Evolutionary conservation across 2,329 filamentous ascomycete species (phyloP).

Genomic region (Talaromyces sp.): DNA sequence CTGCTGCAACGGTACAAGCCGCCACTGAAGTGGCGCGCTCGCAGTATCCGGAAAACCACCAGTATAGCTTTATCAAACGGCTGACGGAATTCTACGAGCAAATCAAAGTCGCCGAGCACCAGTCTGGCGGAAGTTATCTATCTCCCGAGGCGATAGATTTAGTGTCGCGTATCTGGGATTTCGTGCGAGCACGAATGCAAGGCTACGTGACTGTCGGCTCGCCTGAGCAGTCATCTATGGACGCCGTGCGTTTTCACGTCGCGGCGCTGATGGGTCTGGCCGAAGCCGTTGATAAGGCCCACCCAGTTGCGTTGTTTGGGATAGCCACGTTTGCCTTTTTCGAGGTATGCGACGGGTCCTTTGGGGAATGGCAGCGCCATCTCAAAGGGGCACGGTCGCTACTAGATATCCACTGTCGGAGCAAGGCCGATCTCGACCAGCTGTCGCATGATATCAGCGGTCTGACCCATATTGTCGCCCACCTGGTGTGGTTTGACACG

Average conservation of each 20-base stretch:
- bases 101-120: conserved; percentile 15
- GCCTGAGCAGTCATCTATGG: conserved; percentile 1
- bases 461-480: conserved; percentile 33
- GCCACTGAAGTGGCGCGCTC: conserved; percentile 2
- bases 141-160: conserved; percentile 20
- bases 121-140: conserved; percentile 13
- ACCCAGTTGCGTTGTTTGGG: conserved; percentile 40
- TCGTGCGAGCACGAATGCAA: conserved; percentile 19
- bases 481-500: conserved; percentile 40
- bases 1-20: neutral
- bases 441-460: conserved; percentile 31
- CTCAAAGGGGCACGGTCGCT: conserved; percentile 37
- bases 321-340: conserved; percentile 43
- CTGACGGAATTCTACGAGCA: conserved; percentile 21
- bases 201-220: conserved; percentile 11
- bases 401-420: conserved; percentile 37
- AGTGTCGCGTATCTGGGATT: conserved; percentile 20
- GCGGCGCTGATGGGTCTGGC: conserved; percentile 34
- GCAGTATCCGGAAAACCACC: conserved; percentile 15
- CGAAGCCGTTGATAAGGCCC: conserved; percentile 33
- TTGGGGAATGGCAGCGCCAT: conserved; percentile 36
- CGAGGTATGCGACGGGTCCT: conserved; percentile 39
- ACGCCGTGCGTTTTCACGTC: conserved; percentile 24
- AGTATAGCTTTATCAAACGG: conserved; percentile 23
- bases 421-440: conserved; percentile 27